phyloP scores from a whole-genome alignment of 202 grass and related monocot species.

The Tripidium arundinaceum region DNA sequence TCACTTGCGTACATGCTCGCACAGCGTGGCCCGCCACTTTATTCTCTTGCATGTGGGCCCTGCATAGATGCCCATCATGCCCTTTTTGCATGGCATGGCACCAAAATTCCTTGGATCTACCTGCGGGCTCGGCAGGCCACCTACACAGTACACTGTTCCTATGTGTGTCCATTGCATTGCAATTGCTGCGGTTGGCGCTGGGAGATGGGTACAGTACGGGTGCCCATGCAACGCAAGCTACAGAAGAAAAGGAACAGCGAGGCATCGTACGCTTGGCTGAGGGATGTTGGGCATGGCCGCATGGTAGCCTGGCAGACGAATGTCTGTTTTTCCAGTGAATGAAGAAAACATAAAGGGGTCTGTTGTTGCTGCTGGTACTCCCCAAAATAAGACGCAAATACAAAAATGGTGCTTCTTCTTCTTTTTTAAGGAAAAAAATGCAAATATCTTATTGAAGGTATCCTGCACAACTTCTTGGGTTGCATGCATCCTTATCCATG shows the following conservation, averaged over 20 bases:
- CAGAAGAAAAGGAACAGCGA: neutral
- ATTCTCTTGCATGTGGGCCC: neutral
- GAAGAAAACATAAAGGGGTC: neutral
- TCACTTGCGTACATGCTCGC: no score
- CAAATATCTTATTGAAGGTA: no score
- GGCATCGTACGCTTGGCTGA: no score
- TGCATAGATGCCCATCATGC: neutral
- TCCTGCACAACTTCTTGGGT: no score
- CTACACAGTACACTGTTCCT: no score
- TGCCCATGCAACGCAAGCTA: neutral
- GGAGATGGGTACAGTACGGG: conserved; percentile 2
- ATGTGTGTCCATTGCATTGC: neutral
- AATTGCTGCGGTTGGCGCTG: neutral
- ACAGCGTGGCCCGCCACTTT: no score
- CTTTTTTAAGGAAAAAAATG: no score
- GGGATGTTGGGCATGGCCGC: no score
- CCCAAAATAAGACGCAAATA: neutral
- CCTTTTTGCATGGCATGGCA: conserved; percentile 1
- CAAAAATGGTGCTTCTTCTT: neutral
- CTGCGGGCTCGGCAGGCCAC: neutral
- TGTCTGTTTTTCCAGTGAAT: neutral
- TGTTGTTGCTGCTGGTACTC: neutral
- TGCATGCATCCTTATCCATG: no score
- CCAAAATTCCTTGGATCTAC: conserved; percentile 14
- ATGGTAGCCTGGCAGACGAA: conserved; percentile 14